phyloP scores from a whole-genome alignment of 1,284 basidiomycete species.

The Boletus sp. region DNA sequence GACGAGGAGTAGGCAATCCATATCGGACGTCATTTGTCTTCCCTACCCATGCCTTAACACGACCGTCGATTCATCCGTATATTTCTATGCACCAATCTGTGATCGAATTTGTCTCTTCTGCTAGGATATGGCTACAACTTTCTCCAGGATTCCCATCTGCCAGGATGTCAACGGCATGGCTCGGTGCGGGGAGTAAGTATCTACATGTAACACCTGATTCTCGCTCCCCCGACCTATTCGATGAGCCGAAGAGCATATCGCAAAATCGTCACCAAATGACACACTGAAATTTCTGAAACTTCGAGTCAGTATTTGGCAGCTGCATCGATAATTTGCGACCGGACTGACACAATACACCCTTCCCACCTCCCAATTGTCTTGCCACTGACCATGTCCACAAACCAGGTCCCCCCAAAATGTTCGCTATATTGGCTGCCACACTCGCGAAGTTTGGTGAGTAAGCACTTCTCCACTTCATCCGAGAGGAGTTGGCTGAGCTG shows the following conservation, averaged over 20 bases:
- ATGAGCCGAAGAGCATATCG: slow-evolving; percentile 60
- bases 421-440: slow-evolving; percentile 61
- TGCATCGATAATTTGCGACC: slow-evolving; percentile 8
- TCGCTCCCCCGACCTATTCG: slow-evolving; percentile 46
- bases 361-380: slow-evolving; percentile 81
- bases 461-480: slow-evolving; percentile 71
- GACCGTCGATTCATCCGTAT: slow-evolving; percentile 21
- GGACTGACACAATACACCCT: slow-evolving; percentile 68
- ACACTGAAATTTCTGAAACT: slow-evolving; percentile 63
- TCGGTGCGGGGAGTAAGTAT: slow-evolving; percentile 45
- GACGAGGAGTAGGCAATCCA: slow-evolving; percentile 55
- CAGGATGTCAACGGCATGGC: slow-evolving; percentile 49
- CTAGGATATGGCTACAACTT: slow-evolving; percentile 33
- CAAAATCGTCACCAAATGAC: slow-evolving; percentile 50
- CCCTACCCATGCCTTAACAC: slow-evolving; percentile 16
- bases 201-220: slow-evolving; percentile 41
- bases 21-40: slow-evolving; percentile 6
- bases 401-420: slow-evolving; percentile 68
- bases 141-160: slow-evolving; percentile 52
- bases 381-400: slow-evolving; percentile 66
- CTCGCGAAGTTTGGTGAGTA: slow-evolving; percentile 68
- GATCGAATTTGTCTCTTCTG: slow-evolving; percentile 8
- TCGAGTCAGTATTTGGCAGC: slow-evolving; percentile 12
- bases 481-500: slow-evolving; percentile 73
- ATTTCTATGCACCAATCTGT: slow-evolving; percentile 22